Percentiles rank a stretch among this genome's conserved stretches.
Conservation (phyloP, 371 early-diverging fungal species). For the Mortierella sp. region DNA sequence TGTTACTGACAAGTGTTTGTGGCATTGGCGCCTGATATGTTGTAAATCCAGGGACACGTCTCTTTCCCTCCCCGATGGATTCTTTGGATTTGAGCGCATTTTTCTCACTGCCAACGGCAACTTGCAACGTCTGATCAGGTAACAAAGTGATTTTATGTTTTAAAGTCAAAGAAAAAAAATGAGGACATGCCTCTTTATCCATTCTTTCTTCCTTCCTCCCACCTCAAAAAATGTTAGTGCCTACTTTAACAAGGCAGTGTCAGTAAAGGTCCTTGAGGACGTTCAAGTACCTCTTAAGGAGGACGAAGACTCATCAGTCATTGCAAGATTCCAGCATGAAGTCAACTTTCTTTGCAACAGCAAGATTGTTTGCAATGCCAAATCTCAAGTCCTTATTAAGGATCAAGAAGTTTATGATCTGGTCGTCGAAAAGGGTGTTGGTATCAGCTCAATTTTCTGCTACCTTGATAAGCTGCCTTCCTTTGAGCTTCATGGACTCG, state of each 20-base stretch:
- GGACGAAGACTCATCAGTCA: constrained; percentile 36
- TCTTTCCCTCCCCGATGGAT: constrained; percentile 65
- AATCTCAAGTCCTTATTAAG: constrained; percentile 63
- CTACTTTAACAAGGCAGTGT: constrained; percentile 54
- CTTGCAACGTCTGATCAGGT: constrained; percentile 70
- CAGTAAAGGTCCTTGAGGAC: constrained; percentile 48
- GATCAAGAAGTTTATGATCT: constrained; percentile 62
- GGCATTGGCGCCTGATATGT: neutral
- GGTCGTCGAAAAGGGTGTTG: constrained; percentile 65
- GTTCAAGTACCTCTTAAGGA: constrained; percentile 22
- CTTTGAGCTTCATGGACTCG: constrained; percentile 62
- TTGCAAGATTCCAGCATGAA: constrained; percentile 57
- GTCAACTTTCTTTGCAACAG: constrained; percentile 67
- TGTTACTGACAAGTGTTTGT: neutral
- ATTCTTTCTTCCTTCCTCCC: neutral
- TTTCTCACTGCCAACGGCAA: constrained; percentile 73
- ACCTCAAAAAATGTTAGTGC: constrained; percentile 27
- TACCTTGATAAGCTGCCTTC: constrained; percentile 67
- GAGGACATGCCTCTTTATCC: neutral
- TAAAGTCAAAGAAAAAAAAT: neutral
- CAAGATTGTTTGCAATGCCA: constrained; percentile 66
- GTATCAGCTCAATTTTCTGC: constrained; percentile 71
- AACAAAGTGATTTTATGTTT: neutral
- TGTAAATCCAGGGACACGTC: constrained; percentile 57
- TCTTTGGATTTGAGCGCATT: constrained; percentile 67